Base-by-base conservation (phyloP, 2,329 filamentous ascomycete genomes). In the Curvularia sp. region DNA sequence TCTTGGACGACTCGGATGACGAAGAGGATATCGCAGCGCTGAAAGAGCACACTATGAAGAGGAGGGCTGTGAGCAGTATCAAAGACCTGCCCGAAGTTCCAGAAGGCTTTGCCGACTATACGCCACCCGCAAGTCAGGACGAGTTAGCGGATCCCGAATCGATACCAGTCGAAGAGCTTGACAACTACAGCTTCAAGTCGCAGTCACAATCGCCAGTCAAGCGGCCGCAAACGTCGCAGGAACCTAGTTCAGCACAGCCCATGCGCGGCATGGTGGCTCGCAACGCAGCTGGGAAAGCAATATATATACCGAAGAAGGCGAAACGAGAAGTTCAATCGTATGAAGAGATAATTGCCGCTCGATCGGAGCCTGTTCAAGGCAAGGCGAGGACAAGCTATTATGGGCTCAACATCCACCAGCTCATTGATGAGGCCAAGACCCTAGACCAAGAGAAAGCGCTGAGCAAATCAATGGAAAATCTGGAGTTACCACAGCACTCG, bases 371-470 rank as follows among this genome's bases (percentile, higher is more conserved):
- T 0, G 85, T 69, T 3, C 71, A 89, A 55, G 89, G 89, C 1
- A 83, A 87, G 57, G 90, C 90, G 2, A 86, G 86, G 69, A 86
- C 86, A 67, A 89, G 88, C 67, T 98, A 93, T 78, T 99, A 97
- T 74, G 95, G 95, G 9, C 89, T 99, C 64, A 89, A 97, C 46
- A 95, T 99, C 32, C 93, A 97, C 75, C 83, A 87, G 54, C 80
- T 99, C 38, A 84, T 98, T 56, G 88, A 91, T 55, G 84, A 89
- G 15, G 90, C 90, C 3, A 80, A 86, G 52, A 84, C 84, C 19
- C 87, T 92, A 61, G 78, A 84, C 9, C 78, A 81, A 36, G 76
- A 78, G 69, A 73, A 68, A 50, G 70, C 71, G 30, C 61, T 71
- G 53, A 78, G 48, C 1, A 61, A 47, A 41, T 59, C 65, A 21